A percentile compares a stretch with the other conserved stretches of the same genome.
These are phyloP conservation scores for Novymonas esmeraldas DNA, from an alignment of 208 protist genomes.

Conservation along the genomic window DNA sequence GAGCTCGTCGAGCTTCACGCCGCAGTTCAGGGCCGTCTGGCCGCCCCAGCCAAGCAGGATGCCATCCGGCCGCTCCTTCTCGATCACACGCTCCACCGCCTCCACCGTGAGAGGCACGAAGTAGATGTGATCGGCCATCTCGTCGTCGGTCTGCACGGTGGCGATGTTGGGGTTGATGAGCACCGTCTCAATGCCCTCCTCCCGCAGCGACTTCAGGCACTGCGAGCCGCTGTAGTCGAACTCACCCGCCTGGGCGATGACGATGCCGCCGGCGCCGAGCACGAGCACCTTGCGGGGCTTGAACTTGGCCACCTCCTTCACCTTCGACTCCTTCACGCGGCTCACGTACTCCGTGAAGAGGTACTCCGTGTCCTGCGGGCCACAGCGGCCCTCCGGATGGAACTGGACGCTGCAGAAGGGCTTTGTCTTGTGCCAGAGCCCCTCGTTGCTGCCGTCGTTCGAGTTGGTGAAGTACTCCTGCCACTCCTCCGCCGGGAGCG, in stretches of 20 bases:
- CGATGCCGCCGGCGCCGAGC: conserved; percentile 96
- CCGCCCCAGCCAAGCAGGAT: conserved; percentile 98
- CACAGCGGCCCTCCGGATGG: conserved; percentile 97
- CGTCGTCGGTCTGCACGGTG: conserved; percentile 97
- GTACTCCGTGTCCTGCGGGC: conserved; percentile 98
- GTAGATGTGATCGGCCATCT: conserved; percentile 97
- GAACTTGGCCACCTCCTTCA: conserved; percentile 67
- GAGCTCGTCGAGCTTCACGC: conserved; percentile 92
- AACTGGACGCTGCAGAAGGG: conserved; percentile 98
- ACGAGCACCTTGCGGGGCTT: conserved; percentile 93
- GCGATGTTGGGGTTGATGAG: conserved; percentile 99
- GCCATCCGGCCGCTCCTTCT: conserved; percentile 94
- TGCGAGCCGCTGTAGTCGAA: conserved; percentile 99
- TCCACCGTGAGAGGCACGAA: conserved; percentile 96
- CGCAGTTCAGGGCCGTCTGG: conserved; percentile 99
- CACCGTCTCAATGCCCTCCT: conserved; percentile 97
- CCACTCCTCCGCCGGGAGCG: conserved; percentile 93
- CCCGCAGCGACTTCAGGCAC: conserved; percentile 98
- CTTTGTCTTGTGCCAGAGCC: conserved; percentile 94
- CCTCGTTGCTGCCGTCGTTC: conserved; percentile 98
- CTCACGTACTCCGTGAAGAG: conserved; percentile 97
- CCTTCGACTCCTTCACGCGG: conserved; percentile 77
- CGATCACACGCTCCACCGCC: conserved; percentile 94
- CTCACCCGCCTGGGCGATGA: conserved; percentile 99
- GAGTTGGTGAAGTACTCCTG: conserved; percentile 96